A percentile compares a stretch with the other conserved stretches of the same genome.
phyloP scores from a whole-genome alignment of 164 flowering plant species.

The Kingdonia uniflora region DNA sequence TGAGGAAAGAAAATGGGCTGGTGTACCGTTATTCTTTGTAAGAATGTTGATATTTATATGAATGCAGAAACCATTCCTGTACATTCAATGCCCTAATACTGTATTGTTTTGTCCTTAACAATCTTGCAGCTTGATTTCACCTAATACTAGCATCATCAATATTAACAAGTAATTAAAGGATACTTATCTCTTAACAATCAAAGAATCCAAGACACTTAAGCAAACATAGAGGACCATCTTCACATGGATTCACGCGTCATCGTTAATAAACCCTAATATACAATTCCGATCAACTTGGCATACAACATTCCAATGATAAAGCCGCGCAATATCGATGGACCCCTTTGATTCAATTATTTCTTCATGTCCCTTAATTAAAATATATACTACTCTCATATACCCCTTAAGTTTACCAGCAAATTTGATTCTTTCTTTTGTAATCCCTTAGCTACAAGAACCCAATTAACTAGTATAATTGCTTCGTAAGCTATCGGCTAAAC shows the following conservation, averaged over 20 bases:
- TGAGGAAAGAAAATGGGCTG: no score
- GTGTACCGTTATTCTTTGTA: no score
- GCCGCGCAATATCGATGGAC: slow-evolving; percentile 11
- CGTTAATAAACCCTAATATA: slow-evolving; percentile 15
- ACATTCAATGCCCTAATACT: no score
- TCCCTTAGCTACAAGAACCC: slow-evolving; percentile 12
- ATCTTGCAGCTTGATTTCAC: no score
- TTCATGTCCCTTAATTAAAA: slow-evolving; percentile 3
- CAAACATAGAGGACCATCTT: slow-evolving; percentile 37
- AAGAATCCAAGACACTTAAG: slow-evolving; percentile 10
- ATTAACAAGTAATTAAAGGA: not conserved
- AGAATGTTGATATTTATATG: no score
- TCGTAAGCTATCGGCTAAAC: slow-evolving; percentile 15
- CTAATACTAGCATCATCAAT: no score
- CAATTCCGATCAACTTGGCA: slow-evolving; percentile 15
- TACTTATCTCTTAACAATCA: slow-evolving; percentile 11
- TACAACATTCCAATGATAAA: slow-evolving; percentile 28
- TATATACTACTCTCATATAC: no score
- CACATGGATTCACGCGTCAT: slow-evolving; percentile 49
- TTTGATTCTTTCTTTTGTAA: slow-evolving; percentile 10
- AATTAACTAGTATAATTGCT: slow-evolving; percentile 17
- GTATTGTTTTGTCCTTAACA: no score
- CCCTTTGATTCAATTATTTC: slow-evolving; percentile 20
- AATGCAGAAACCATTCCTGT: no score
- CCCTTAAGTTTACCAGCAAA: slow-evolving; percentile 11